Evolutionary conservation across 441 rosid species (phyloP), one percentile per base, ranked within the genome.

Genomic region (Metrosideros polymorpha): DNA sequence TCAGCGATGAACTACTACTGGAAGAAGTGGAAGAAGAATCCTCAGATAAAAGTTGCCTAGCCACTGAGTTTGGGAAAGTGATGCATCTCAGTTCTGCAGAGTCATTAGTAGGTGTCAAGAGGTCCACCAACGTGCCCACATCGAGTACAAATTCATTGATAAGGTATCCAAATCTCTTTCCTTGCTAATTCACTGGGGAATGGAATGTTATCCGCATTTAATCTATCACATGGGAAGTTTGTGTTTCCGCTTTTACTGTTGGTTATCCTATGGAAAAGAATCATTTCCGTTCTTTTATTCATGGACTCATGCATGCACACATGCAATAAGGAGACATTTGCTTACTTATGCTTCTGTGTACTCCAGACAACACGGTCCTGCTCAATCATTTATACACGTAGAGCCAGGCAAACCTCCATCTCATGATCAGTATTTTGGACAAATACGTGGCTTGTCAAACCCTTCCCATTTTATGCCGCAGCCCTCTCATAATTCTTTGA

Each of bases 1-100:
- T 84, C 92, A 98, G 99, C 85, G 99, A 96, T 86, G 99, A 98
- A 19, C 95, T 94, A 85, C 97, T 98, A 86, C 90, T 98, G 83
- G 95, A 98, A 94, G 99, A 98, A 89, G 99, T 95, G 92, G 93
- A 94, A 22, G 79, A 71, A 71, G 79, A 71, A 71, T 71, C 47
- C 55, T 86, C 91, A 22, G 97, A 95, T 86, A 93, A 89, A 89
- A 91, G 90, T 89, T 89, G 85, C 88, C 42, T 97, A 87, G 89
- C 92, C 87, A 87, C 92, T 76, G 98, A 94, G 85, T 95, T 97
- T 86, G 92, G 91, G 91, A 94, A 92, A 91, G 94, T 89, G 89
- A 91, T 96, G 98, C 98, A 92, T 87, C 93, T 98, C 56, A 91
- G 93, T 88, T 89, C 95, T 43, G 88, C 92, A 84, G 94, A 94